Evolutionary conservation across 345 rosid genomes (phyloP).

Genomic region (Trapa incisa): DNA sequence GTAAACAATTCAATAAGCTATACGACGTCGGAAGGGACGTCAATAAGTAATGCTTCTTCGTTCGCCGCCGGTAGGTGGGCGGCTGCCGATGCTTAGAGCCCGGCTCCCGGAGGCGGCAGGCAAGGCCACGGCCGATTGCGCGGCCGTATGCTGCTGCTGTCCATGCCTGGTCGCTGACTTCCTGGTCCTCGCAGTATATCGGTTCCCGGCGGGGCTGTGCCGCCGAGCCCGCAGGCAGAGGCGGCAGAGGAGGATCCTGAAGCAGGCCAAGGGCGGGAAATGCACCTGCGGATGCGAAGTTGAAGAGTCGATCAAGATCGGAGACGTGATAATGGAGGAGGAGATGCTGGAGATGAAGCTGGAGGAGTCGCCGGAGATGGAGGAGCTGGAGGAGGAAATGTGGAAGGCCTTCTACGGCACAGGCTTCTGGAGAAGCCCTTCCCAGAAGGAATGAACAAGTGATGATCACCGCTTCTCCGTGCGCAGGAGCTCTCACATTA

Average conservation of each 20-base stretch:
- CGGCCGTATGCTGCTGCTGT: slow-evolving; percentile 33
- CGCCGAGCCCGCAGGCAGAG: slow-evolving; percentile 22
- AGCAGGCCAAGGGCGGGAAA: slow-evolving; percentile 13
- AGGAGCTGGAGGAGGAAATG: slow-evolving; percentile 32
- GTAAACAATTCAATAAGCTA: neutral
- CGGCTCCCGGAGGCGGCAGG: slow-evolving; percentile 27
- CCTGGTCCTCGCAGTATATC: slow-evolving; percentile 21
- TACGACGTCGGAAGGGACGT: neutral
- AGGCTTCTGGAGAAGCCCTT: slow-evolving; percentile 43
- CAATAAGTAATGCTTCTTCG: neutral
- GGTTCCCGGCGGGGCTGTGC: slow-evolving; percentile 30
- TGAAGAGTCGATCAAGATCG: neutral
- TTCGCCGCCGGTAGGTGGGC: slow-evolving; percentile 4
- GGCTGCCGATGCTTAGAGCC: neutral
- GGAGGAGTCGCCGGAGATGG: slow-evolving; percentile 9
- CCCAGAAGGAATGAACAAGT: neutral
- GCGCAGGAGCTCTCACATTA: too few relatives aligned
- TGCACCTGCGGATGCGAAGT: slow-evolving; percentile 9
- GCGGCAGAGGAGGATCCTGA: slow-evolving; percentile 17
- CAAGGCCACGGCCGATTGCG: slow-evolving; percentile 32
- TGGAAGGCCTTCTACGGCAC: slow-evolving; percentile 23
- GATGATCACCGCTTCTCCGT: neutral
- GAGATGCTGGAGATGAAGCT: slow-evolving; percentile 8
- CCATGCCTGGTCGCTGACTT: slow-evolving; percentile 27
- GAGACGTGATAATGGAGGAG: slow-evolving; percentile 4